Percentiles rank a stretch among this genome's conserved stretches.
Conservation (phyloP, 1,284 basidiomycete species). For the Tremellales sp. region DNA sequence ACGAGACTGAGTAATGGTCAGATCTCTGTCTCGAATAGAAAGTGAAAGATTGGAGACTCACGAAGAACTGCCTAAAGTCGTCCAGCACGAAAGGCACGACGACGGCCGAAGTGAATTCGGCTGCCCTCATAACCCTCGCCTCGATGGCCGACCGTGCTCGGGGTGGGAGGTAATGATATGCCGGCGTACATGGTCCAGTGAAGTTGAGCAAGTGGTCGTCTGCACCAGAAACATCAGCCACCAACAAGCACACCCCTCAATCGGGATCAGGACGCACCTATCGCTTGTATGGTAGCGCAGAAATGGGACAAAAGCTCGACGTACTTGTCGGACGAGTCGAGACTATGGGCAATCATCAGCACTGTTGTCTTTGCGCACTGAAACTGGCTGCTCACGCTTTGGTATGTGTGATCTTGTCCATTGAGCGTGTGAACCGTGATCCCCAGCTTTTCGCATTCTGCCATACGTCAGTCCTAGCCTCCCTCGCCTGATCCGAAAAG, state of each 20-base stretch:
- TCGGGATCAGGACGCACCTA: conserved; percentile 48
- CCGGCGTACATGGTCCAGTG: conserved; percentile 54
- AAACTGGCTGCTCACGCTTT: conserved; percentile 65
- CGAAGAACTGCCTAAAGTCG: conserved; percentile 61
- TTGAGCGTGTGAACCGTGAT: conserved; percentile 54
- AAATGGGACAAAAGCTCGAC: conserved; percentile 72
- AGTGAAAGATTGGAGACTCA: conserved; percentile 51
- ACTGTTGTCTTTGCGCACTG: conserved; percentile 4
- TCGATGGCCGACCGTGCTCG: conserved; percentile 66
- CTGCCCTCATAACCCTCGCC: conserved; percentile 67
- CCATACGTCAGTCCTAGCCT: too few relatives aligned
- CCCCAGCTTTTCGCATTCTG: neutral
- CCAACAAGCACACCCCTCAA: neutral
- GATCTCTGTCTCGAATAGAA: conserved; percentile 2
- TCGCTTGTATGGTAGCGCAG: conserved; percentile 68
- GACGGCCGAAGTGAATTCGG: conserved; percentile 87
- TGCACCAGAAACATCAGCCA: conserved; percentile 1
- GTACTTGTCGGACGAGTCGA: conserved; percentile 83
- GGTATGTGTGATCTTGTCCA: conserved; percentile 86
- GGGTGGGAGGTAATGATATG: conserved; percentile 64
- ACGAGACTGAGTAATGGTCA: conserved; percentile 20
- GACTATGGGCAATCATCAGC: conserved; percentile 55
- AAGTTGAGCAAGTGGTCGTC: conserved; percentile 82
- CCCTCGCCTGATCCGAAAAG: too few relatives aligned
- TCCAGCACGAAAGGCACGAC: conserved; percentile 87